These are phyloP conservation scores for Penicillium hordei DNA, from an alignment of 2,329 filamentous ascomycete genomes.

Conservation along the genomic window DNA sequence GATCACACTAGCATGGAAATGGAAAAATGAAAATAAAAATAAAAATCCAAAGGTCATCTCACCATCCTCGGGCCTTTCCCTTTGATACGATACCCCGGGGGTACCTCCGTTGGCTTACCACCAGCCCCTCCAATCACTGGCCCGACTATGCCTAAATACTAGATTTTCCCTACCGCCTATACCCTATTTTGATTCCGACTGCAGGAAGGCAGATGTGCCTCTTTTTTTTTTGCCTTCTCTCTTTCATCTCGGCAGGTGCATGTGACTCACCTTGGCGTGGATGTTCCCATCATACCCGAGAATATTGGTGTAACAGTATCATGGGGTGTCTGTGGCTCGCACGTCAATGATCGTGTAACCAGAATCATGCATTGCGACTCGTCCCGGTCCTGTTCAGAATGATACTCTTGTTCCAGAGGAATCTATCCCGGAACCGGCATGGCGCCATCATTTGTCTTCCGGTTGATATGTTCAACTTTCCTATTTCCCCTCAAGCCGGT, in stretches of 20 bases:
- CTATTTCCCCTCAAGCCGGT: background rate
- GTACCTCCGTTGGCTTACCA: conserved; percentile 1
- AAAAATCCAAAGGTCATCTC: conserved; percentile 16
- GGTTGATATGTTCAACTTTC: background rate
- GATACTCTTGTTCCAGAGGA: conserved; percentile 9
- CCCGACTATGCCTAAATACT: background rate
- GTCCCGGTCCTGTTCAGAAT: conserved; percentile 14
- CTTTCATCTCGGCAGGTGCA: background rate
- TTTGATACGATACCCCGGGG: conserved; percentile 17
- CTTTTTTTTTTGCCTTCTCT: background rate
- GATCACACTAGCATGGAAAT: conserved; percentile 1
- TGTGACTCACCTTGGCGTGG: conserved; percentile 7
- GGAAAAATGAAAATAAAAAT: background rate
- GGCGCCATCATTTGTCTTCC: background rate
- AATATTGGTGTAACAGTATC: conserved; percentile 14
- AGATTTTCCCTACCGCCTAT: background rate
- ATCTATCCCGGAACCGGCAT: conserved; percentile 2
- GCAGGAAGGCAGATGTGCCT: conserved; percentile 2
- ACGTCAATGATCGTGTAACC: conserved; percentile 16
- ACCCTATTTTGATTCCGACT: conserved; percentile 4
- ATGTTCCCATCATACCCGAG: conserved; percentile 4
- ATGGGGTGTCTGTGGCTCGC: conserved; percentile 10
- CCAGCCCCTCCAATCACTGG: background rate
- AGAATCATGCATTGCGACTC: conserved; percentile 2
- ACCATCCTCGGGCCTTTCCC: conserved; percentile 18